Base-by-base conservation (phyloP, 441 rosid species). In the Gossypium laxum region DNA sequence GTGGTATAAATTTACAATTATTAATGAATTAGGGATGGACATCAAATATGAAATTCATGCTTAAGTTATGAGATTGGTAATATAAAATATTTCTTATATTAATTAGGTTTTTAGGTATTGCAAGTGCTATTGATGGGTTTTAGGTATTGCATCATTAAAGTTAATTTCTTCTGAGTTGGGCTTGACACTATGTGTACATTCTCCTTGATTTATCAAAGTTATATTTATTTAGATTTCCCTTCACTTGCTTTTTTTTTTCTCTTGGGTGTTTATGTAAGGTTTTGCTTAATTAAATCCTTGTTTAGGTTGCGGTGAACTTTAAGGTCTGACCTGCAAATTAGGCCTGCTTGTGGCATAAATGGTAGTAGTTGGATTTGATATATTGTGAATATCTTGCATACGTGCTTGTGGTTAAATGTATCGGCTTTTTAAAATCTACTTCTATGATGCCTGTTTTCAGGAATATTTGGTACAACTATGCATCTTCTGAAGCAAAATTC, bases 401-500 rank as follows among this genome's bases (percentile, higher is more conserved):
- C 0, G 21, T 10, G 34, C 54, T 22, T 43, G 19, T 7, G 1
- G 2, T 43, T 38, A 63, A 63, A 12, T n/a, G 52, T 19, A 10
- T 64, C 14, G 19, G 4, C 12, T 43, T 50, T 21, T n/a, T 1
- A 22, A 62, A 19, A 71, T 55, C 10, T 72, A 67, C 73, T 75
- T 65, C 55, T 70, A 75, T 78, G 19, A 14, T 72, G 19, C 76
- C 77, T 79, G 5, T 57, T 76, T 64, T 73, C 89, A 90, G 98
- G 90, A 78, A 77, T 85, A 70, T 83, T 84, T 73, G 84, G 89
- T 19, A 74, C 81, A 60, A 73, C 87, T 47, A 76, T 82, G 78
- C 85, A 80, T 80, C 91, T 88, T 28, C 80, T 95, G 82, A 91
- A 89, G 72, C 91, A 89, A 80, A 95, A 92, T 78, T 77, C 76